Evolutionary conservation across 768 basidiomycete species (phyloP), one percentile per base, ranked within the genome.

Genomic region (Cystoderma amianthinum): DNA sequence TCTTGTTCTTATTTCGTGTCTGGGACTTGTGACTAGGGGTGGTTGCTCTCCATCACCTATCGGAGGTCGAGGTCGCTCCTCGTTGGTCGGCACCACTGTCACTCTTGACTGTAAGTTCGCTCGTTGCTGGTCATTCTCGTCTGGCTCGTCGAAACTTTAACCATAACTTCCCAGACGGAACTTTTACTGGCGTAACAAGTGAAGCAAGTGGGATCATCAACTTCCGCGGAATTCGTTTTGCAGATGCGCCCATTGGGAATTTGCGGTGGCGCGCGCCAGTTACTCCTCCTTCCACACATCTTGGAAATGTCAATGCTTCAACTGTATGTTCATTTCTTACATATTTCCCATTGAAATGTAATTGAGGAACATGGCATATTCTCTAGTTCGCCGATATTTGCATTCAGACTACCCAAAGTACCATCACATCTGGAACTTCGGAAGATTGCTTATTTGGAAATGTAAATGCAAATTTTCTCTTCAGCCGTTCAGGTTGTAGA

Each of bases 401-500:
- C 41, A 62, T 70, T 35, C 43, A 47, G 19, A 57, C 64, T 2
- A 53, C 54, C 10, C 62, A 63, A 37, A 56, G 48, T 0, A 51
- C 45, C 1, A 53, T 63, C 1, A 43, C 45, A 1, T n/a, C 55
- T 17, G 56, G 59, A 11, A 60, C 60, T 23, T 59, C 63, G 7
- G 69, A 71, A 47, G 67, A 71, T 43, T 71, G 69, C 43, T 49
- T 71, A 2, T 71, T 67, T 42, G 65, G 63, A 38, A 71, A 71
- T 47, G 69, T 68, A 23, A 45, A 38, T 18, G 22, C 34, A 10
- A 11, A 17, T 38, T 5, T 39, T 10, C n/a, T 10, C 11, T 33
- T 17, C 10, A 15, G 13, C 18, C 23, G 23, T 12, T 24, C 17
- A 16, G 22, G 36, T 32, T 34, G 20, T 12, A 19, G 10, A 16